Evolutionary conservation across 768 basidiomycete genomes (phyloP).

Genomic region (Lentinula detonsa): DNA sequence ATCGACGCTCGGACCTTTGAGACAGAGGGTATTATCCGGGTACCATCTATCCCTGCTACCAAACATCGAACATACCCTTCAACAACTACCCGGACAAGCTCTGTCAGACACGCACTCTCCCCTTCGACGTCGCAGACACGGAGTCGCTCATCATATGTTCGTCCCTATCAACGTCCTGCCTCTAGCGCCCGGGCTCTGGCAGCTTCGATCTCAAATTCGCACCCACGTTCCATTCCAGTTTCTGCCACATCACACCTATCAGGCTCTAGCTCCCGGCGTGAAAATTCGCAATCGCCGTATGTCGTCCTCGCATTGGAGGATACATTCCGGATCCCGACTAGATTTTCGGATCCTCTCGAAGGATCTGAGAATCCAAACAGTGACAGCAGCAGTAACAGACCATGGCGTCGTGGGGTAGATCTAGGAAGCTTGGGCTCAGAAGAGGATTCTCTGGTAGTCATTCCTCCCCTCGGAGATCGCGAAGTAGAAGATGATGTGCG

Average conservation of each 20-base stretch:
- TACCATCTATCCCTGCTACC: slow-evolving; percentile 4
- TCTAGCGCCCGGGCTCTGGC: neutral
- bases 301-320: slow-evolving; percentile 51
- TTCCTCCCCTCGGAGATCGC: slow-evolving; percentile 50
- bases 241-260: neutral
- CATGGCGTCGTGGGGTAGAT: slow-evolving; percentile 11
- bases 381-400: neutral
- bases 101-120: slow-evolving; percentile 3
- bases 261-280: neutral
- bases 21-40: slow-evolving; percentile 57
- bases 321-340: slow-evolving; percentile 45
- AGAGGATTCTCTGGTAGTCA: slow-evolving; percentile 43
- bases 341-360: neutral
- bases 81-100: slow-evolving; percentile 7
- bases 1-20: slow-evolving; percentile 87
- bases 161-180: neutral
- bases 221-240: neutral
- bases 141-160: neutral
- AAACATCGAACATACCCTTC: slow-evolving; percentile 2
- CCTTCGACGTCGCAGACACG: slow-evolving; percentile 4
- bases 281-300: slow-evolving; percentile 17
- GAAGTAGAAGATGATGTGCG: slow-evolving; percentile 53
- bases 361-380: too few relatives aligned
- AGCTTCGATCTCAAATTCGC: neutral
- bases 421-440: slow-evolving; percentile 14